Evolutionary conservation across 331 rosid genomes (phyloP).

Genomic region (Pyrus hybrid): DNA sequence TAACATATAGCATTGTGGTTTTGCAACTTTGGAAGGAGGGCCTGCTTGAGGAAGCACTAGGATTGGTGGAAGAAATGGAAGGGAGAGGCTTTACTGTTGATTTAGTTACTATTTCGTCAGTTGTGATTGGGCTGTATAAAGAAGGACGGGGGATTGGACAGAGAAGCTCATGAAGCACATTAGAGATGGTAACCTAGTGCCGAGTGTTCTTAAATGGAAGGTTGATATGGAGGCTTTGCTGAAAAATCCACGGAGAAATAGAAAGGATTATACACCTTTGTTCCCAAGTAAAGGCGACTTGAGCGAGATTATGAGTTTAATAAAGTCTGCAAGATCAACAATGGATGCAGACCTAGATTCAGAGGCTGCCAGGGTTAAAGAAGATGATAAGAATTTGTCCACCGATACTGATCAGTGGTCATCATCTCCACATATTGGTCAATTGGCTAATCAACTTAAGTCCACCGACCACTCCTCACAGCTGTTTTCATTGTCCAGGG

Average conservation of each 20-base stretch:
- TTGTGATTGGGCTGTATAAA: constrained; percentile 55
- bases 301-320: constrained; percentile 40
- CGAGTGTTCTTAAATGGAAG: no score
- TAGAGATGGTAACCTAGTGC: constrained; percentile 59
- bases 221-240: no score
- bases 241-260: no score
- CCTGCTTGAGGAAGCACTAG: constrained; percentile 56
- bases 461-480: constrained; percentile 25
- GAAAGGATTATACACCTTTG: no score
- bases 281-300: no score
- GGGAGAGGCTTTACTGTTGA: constrained; percentile 68
- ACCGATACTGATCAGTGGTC: constrained; percentile 54
- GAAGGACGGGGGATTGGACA: constrained; percentile 69
- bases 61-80: constrained; percentile 88
- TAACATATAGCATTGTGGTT: constrained; percentile 77
- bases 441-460: constrained; percentile 42
- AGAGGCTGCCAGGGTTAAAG: constrained; percentile 17
- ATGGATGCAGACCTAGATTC: constrained; percentile 1
- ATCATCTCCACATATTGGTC: constrained; percentile 73
- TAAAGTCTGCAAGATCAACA: constrained; percentile 18
- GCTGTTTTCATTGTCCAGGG: constrained; percentile 39
- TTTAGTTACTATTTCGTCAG: constrained; percentile 59
- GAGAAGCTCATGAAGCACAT: constrained; percentile 77
- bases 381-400: constrained; percentile 10
- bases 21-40: constrained; percentile 70